Percentiles rank a stretch among this genome's conserved stretches.
Conservation (phyloP, 2,329 filamentous ascomycete genomes). For the Orbilia ellipsospora region DNA sequence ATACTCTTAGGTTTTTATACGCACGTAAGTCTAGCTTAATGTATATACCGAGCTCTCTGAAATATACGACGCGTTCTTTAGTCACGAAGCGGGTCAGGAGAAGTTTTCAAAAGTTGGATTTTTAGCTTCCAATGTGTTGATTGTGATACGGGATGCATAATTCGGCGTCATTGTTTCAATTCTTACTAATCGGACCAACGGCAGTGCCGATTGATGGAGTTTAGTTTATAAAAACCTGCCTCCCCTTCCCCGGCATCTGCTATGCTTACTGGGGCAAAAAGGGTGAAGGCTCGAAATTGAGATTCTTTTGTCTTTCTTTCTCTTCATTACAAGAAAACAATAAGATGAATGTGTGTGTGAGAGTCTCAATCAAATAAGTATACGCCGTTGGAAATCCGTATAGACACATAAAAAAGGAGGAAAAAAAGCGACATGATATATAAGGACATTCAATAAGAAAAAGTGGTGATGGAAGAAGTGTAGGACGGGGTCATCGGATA, state of each 20-base stretch:
- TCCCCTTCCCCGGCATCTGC: constrained; percentile 35
- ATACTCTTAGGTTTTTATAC: too few species aligned
- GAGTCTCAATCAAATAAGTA: constrained; percentile 47
- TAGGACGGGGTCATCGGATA: constrained; percentile 25
- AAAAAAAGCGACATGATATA: constrained; percentile 52
- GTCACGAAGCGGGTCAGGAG: constrained; percentile 26
- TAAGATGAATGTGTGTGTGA: constrained; percentile 18
- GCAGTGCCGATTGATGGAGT: neutral
- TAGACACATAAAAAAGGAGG: constrained; percentile 48
- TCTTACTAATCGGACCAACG: constrained; percentile 39
- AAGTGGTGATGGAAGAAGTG: constrained; percentile 1
- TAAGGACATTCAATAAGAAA: constrained; percentile 42
- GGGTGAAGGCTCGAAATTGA: constrained; percentile 25
- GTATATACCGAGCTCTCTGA: too few species aligned
- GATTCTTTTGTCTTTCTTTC: constrained; percentile 30
- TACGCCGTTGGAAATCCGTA: constrained; percentile 56
- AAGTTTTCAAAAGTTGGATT: constrained; percentile 34
- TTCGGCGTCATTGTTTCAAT: neutral
- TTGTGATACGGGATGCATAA: neutral
- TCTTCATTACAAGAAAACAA: constrained; percentile 46
- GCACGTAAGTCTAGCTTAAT: too few species aligned
- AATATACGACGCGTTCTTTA: constrained; percentile 39
- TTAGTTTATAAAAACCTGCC: constrained; percentile 7
- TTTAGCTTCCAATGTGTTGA: constrained; percentile 42
- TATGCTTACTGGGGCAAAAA: constrained; percentile 28